phyloP scores from a whole-genome alignment of 2,329 filamentous ascomycete genomes.

The Pseudocercospora crystallina region DNA sequence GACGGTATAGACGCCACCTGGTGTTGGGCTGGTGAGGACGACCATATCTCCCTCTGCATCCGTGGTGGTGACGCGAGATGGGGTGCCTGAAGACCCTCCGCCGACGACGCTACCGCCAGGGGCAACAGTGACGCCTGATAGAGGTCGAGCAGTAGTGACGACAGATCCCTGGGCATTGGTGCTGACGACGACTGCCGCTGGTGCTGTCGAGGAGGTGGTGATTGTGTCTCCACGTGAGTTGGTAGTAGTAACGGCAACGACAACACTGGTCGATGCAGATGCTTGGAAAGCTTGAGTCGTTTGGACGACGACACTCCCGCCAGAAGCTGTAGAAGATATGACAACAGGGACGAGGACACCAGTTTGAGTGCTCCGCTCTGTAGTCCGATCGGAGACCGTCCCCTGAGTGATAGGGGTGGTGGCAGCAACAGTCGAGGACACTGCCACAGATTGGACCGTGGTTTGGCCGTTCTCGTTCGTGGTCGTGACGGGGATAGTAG shows the following conservation, averaged over 20 bases:
- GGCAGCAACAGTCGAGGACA: constrained; percentile 21
- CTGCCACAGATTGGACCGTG: constrained; percentile 21
- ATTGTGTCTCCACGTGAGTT: constrained; percentile 30
- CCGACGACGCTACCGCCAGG: constrained; percentile 37
- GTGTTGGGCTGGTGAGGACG: constrained; percentile 32
- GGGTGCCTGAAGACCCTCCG: constrained; percentile 34
- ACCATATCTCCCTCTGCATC: constrained; percentile 41
- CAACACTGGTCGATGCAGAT: constrained; percentile 32
- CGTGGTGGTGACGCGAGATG: constrained; percentile 40
- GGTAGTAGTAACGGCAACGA: constrained; percentile 32
- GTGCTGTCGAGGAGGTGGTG: constrained; percentile 40
- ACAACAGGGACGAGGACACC: constrained; percentile 42
- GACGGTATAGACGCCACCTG: constrained; percentile 44
- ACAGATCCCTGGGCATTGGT: constrained; percentile 42
- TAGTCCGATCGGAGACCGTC: not conserved
- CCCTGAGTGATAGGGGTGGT: constrained; percentile 9
- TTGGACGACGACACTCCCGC: constrained; percentile 36
- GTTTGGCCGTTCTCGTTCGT: constrained; percentile 27
- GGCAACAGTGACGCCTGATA: constrained; percentile 40
- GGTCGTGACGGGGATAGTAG: constrained; percentile 28
- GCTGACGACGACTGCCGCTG: constrained; percentile 39
- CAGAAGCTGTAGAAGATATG: constrained; percentile 39
- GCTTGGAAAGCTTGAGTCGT: constrained; percentile 42
- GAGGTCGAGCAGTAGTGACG: constrained; percentile 38
- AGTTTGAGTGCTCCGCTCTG: constrained; percentile 19